Conservation (phyloP, 2,329 filamentous ascomycete species). For the Xylaria polymorpha region DNA sequence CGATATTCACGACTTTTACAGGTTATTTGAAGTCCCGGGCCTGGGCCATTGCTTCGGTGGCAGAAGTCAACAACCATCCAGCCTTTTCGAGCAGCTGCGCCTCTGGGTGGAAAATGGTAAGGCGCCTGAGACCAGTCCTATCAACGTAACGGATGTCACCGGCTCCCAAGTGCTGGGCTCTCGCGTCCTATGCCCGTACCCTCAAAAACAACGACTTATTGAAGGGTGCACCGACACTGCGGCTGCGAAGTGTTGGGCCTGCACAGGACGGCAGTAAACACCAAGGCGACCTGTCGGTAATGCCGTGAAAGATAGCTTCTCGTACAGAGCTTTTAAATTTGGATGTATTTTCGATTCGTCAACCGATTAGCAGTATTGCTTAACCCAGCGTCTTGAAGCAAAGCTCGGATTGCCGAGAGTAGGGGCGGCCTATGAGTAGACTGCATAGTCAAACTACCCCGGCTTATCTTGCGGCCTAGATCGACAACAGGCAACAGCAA, state of each 20-base stretch:
- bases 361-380: no score
- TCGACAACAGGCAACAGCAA: no score
- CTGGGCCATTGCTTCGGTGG: constrained; percentile 51
- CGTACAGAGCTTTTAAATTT: no score
- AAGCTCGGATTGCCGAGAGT: no score
- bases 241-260: neutral
- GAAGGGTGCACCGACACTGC: neutral
- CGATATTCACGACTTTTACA: constrained; percentile 45
- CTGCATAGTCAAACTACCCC: no score
- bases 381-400: no score
- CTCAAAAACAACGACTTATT: neutral
- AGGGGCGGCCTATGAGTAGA: no score
- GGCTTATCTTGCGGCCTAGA: no score
- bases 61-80: constrained; percentile 42
- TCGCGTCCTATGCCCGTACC: neutral
- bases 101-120: constrained; percentile 50
- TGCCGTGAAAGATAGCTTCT: no score
- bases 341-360: no score
- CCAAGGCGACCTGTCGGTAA: neutral
- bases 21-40: constrained; percentile 50
- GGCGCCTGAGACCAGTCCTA: constrained; percentile 20
- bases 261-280: neutral
- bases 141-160: neutral
- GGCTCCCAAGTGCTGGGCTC: neutral
- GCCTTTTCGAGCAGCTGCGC: constrained; percentile 45